These are phyloP conservation scores for Dryadomyces quercus-mongolicae DNA, from an alignment of 2,329 filamentous ascomycete genomes.

Conservation along the genomic window DNA sequence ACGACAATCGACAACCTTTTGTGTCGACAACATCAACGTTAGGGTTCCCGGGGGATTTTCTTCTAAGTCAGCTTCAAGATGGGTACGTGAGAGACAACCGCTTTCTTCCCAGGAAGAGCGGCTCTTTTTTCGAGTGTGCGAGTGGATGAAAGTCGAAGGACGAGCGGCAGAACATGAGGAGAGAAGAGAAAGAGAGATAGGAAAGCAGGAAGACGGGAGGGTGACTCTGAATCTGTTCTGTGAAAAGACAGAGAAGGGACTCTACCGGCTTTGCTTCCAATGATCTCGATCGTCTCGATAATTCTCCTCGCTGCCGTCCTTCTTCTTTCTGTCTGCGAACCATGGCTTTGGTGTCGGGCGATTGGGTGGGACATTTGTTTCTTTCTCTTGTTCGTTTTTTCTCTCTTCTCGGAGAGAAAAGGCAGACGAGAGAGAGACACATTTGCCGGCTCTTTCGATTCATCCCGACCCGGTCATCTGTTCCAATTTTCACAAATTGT, in stretches of 20 bases:
- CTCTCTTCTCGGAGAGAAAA: not conserved
- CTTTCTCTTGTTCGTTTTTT: not conserved
- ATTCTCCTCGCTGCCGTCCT: not conserved
- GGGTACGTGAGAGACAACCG: slow-evolving; percentile 39
- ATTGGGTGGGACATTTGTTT: not conserved
- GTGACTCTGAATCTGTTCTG: not conserved
- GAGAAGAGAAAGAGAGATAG: not conserved
- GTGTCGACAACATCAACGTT: slow-evolving; percentile 10
- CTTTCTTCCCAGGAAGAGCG: not conserved
- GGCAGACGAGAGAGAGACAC: not conserved
- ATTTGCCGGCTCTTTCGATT: too few species aligned
- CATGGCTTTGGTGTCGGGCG: not conserved
- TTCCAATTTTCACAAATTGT: slow-evolving; percentile 1
- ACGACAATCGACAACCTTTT: slow-evolving; percentile 20
- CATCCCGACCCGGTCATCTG: not conserved
- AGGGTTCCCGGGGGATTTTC: slow-evolving; percentile 7
- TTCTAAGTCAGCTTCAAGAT: slow-evolving; percentile 38
- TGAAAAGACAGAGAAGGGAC: not conserved
- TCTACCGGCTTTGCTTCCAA: not conserved
- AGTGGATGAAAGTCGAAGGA: slow-evolving; percentile 10
- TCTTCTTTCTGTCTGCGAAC: slow-evolving; percentile 5
- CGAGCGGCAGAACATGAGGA: not conserved
- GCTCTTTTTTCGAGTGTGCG: slow-evolving; percentile 12
- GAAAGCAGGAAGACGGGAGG: not conserved
- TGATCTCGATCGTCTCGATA: not conserved